Evolutionary conservation across 2,329 filamentous ascomycete species (phyloP), one percentile per base, ranked within the genome.

Genomic region (Hypoxylon rubiginosum): DNA sequence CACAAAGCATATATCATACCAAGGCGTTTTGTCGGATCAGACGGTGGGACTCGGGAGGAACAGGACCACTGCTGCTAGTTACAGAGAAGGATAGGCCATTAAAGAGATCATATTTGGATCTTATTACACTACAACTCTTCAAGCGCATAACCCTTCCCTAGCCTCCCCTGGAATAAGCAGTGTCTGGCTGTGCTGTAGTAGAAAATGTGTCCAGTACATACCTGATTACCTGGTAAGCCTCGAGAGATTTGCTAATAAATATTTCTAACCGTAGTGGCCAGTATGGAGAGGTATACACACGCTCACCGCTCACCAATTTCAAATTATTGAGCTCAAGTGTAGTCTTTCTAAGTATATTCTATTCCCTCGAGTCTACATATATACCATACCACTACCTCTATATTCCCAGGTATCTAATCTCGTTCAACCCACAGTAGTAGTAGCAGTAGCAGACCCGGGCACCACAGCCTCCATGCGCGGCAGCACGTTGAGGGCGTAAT

Each of bases 401-500:
- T 45, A 36, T 36, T 36, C 41, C 19, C 13, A 43, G 9, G 17
- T n/a, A 41, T n/a, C 19, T 28, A 11, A 15, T 7, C 21, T 21
- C 24, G 17, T 10, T 58, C 50, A 72, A 9, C 70, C 66, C 5
- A 69, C 68, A 8, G 36, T 58, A 8, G 43, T 58, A n/a, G n/a
- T n/a, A n/a, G 26, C 26, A 28, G 26, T 28, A 28, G 26, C 26
- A 21, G 56, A 66, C 39, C 57, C 65, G 11, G 55, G 51, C 43
- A 49, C 54, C 50, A 78, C 58, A 51, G 30, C 21, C 69, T 78
- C 74, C 65, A 82, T 66, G 50, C 81, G 64, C 39, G 76, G 75
- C 58, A 83, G 56, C 53, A 85, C 82, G 57, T 77, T 83, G 39
- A 82, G 72, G 0, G 87, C 83, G 77, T 90, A 92, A 9, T 77